Base-by-base conservation (phyloP, 1,139 yeast species). In the Saccharomycopsis hybrid region DNA sequence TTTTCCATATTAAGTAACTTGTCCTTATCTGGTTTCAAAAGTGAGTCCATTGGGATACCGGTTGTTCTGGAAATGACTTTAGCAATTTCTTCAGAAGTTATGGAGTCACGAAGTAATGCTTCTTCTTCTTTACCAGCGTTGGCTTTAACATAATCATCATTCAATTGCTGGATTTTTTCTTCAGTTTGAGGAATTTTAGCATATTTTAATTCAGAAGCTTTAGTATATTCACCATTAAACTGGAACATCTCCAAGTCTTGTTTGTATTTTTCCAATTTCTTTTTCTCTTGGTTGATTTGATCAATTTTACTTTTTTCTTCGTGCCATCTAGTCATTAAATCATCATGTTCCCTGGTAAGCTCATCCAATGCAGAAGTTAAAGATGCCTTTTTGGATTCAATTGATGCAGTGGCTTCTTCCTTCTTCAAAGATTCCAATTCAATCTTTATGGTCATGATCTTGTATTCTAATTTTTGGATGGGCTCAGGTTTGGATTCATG, bases 401-500 rank as follows among this genome's bases (percentile, higher is more conserved):
- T 65, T 0, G 96, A 87, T 31, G 89, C 67, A 3, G 84, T 83
- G 62, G 92, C 97, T 2, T 88, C 88, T 65, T 92, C 98, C 62
- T 92, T 92, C 60, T 90, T 80, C 60, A 92, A 73, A 0, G 97
- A 88, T 65, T 90, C 98, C 54, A 92, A 73, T 65, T 92, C 98
- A 58, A 92, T 92, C 66, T 90, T 92, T 55, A 92, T 84, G 2
- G 96, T 92, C 94, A 92, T 88, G 47, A 90, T 83, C 38, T 82
- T 76, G 55, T 97, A 80, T 64, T 92, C 98, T 53, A 92, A 74
- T 46, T 82, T 86, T 59, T 90, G 92, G 49, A 92, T 86, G 2
- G 92, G 88, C 62, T 92, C 98, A 0, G 98, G 98, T 64, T 89
- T 89, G 2, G 96, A 87, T 68, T 92, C 98, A 63, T 92, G 97